Base-by-base conservation (phyloP, 352 stramenopile species). In the Phytophthora multivora region DNA sequence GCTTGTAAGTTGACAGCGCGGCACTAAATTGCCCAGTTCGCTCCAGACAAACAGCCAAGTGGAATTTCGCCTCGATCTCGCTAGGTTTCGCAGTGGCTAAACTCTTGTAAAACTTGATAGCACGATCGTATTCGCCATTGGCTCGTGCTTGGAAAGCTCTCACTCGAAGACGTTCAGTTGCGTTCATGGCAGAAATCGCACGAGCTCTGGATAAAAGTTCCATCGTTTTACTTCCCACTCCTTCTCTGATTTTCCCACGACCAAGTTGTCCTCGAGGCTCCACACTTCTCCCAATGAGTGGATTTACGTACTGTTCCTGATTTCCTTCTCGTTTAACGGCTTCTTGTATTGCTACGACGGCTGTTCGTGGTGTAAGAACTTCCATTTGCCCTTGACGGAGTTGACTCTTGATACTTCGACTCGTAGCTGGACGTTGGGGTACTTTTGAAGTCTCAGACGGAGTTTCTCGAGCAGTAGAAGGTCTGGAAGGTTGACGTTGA, bases 31-130 rank as follows among this genome's bases (percentile, higher is more conserved):
- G 47, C 0, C 78, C 78, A 4, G 68, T 81, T 23, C 75, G 70
- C 26, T 90, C 80, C 51, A 86, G 71, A 21, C 66, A 73, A 0
- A 86, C 50, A 0, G 80, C 80, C 12, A 88, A 43, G n/a, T 86
- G 75, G 19, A 88, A 88, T 49, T 66, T 65, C 2, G 61, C 66
- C 12, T 74, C 66, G 2, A 58, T 49, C 40, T 74, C 66, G 8
- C 33, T 59, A 5, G 50, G 53, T 13, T 28, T 51, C 16, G 43
- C 47, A 26, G 54, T 52, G 21, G 61, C 54, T 12, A 71, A 50
- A 13, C 38, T 25, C 7, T 41, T 60, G 28, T 79, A 79, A 23
- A 84, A 73, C 5, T 63, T 55, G 28, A 87, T 84, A 3, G 75
- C 77, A 42, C 36, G 33, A 8, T 66, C 49, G 23, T 81, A 81